A percentile compares a stretch with the other conserved stretches of the same genome.
Conservation (phyloP, 345 rosid species). For the Salix brachista region DNA sequence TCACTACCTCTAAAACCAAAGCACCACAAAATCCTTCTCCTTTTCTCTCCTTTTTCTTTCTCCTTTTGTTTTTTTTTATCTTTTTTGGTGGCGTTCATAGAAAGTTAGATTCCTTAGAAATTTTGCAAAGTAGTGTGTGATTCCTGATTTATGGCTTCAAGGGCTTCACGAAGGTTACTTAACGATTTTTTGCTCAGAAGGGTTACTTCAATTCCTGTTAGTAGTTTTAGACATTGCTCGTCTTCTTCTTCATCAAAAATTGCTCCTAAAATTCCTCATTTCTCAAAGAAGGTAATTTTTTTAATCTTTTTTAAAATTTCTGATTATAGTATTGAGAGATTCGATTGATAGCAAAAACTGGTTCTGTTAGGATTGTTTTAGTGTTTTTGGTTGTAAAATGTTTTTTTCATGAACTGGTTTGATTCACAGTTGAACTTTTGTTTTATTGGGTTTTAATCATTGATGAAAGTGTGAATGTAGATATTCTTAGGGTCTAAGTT, state of each 20-base stretch:
- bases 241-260: conserved; percentile 33
- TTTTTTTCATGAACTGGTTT: too few species aligned
- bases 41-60: neutral
- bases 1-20: neutral
- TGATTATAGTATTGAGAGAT: neutral
- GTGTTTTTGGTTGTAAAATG: neutral
- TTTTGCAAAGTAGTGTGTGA: neutral
- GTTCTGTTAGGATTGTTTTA: neutral
- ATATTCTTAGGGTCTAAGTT: neutral
- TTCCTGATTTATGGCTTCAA: conserved; percentile 42
- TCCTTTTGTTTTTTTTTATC: neutral
- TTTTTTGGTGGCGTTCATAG: neutral
- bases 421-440: neutral
- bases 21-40: neutral
- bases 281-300: conserved; percentile 55
- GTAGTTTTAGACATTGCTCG: conserved; percentile 42
- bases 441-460: neutral
- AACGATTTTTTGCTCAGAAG: conserved; percentile 37
- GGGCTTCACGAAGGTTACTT: conserved; percentile 40
- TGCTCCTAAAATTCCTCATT: conserved; percentile 68
- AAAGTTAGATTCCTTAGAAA: neutral
- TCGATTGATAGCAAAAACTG: neutral
- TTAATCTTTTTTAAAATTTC: neutral
- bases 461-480: neutral
- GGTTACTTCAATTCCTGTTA: conserved; percentile 33